A percentile compares a stretch with the other conserved stretches of the same genome.
Conservation (phyloP, 805 yeast species). For the Millerozyma miso region DNA sequence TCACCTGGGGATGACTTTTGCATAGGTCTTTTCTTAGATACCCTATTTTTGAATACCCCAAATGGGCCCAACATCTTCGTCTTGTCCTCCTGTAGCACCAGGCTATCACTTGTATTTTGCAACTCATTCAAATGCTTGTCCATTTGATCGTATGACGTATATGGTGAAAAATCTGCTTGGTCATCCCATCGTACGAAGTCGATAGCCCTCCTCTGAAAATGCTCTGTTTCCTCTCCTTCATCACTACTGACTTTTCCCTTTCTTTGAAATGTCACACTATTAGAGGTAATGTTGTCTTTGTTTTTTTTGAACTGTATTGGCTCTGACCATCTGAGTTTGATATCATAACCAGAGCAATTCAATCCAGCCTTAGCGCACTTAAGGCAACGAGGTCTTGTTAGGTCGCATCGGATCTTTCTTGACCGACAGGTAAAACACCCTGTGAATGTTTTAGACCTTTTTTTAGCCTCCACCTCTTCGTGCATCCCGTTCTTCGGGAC, state of each 20-base stretch:
- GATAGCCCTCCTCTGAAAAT: slow-evolving; percentile 64
- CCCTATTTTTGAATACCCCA: slow-evolving; percentile 60
- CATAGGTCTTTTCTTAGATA: slow-evolving; percentile 9
- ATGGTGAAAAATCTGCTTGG: slow-evolving; percentile 41
- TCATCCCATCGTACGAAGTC: slow-evolving; percentile 72
- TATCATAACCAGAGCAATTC: slow-evolving; percentile 77
- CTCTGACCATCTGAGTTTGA: slow-evolving; percentile 73
- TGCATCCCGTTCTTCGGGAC: not conserved
- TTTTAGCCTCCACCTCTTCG: slow-evolving; percentile 6
- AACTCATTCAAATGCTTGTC: slow-evolving; percentile 61
- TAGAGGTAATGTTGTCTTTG: slow-evolving; percentile 23
- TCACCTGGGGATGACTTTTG: not conserved
- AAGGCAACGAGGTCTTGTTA: slow-evolving; percentile 63
- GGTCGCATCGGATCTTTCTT: slow-evolving; percentile 77
- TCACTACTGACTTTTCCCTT: slow-evolving; percentile 15
- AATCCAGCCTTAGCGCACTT: slow-evolving; percentile 66
- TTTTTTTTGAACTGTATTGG: slow-evolving; percentile 37
- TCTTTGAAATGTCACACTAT: slow-evolving; percentile 25
- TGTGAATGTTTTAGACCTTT: slow-evolving; percentile 61
- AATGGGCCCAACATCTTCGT: slow-evolving; percentile 71
- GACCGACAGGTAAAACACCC: slow-evolving; percentile 89
- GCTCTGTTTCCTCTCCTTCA: slow-evolving; percentile 26
- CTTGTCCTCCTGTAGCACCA: slow-evolving; percentile 32
- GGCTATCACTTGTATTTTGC: slow-evolving; percentile 41
- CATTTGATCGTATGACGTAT: slow-evolving; percentile 77